phyloP scores from a whole-genome alignment of 352 stramenopile species.

The Globisporangium rhizosaccharum region DNA sequence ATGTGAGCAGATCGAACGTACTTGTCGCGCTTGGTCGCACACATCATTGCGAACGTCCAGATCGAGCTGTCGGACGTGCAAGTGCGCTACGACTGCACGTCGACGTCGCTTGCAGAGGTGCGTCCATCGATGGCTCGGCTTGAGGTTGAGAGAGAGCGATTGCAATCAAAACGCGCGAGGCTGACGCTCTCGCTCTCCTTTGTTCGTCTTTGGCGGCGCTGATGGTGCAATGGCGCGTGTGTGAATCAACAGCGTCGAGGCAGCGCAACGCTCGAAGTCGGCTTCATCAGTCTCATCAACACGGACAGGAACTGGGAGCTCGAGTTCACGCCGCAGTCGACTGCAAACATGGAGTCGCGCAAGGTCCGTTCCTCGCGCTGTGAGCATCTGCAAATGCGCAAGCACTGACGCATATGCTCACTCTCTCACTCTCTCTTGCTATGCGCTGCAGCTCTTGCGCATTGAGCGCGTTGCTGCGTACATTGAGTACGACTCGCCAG shows the following conservation, averaged over 20 bases:
- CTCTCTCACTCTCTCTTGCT: background rate
- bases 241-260: slow-evolving; percentile 35
- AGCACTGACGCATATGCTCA: background rate
- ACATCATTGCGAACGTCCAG: slow-evolving; percentile 86
- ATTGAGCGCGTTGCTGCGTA: slow-evolving; percentile 64
- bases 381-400: background rate
- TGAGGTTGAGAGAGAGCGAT: background rate
- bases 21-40: slow-evolving; percentile 69
- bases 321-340: slow-evolving; percentile 70
- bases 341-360: slow-evolving; percentile 66
- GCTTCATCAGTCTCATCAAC: slow-evolving; percentile 64
- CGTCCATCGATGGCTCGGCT: background rate
- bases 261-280: slow-evolving; percentile 65
- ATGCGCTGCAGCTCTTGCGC: slow-evolving; percentile 41
- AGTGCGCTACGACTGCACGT: slow-evolving; percentile 76
- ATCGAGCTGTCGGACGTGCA: slow-evolving; percentile 80
- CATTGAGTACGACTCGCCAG: slow-evolving; percentile 48
- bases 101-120: slow-evolving; percentile 61
- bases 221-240: slow-evolving; percentile 2
- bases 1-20: slow-evolving; percentile 61
- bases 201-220: background rate
- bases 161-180: background rate
- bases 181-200: background rate
- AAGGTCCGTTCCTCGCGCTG: slow-evolving; percentile 41
- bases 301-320: slow-evolving; percentile 73